Evolutionary conservation across 176 grass and related monocot species (phyloP), one percentile per base, ranked within the genome.

Genomic region (Rhynchospora pubera): DNA sequence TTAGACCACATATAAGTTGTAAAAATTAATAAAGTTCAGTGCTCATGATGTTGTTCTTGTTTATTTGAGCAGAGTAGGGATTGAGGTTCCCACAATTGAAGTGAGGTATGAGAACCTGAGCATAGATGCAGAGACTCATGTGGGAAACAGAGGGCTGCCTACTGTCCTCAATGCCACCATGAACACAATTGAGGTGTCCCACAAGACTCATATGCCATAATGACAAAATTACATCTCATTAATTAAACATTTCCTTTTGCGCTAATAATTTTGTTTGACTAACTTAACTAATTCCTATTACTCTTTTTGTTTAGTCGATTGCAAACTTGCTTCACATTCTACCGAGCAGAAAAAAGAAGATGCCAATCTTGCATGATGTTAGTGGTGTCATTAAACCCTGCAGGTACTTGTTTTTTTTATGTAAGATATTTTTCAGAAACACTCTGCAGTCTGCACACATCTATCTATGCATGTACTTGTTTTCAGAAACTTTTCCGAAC

Each of bases 321-420:
- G 89, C 84, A 56, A 98, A 94, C 87, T 76, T 72, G 51, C 82
- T 98, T 46, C 89, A 82, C 75, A 79, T 98, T 63, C 78, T 94
- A 18, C 89, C 92, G 26, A 94, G 61, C 82, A 84, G 90, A 87
- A 98, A 93, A 88, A 78, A 21, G 50, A 69, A 44, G 45, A 85
- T 94, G 87, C 84, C 92, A 60, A 88, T 98, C 68, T 89, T 98
- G 70, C 92, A 94, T 81, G 90, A 93, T 75, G 84, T 94, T 79
- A 93, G 90, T 79, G 95, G 95, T 78, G 65, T 91, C 89, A 87
- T 98, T 85, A 98, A 91, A 78, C 92, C 95, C 2, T 82, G 95
- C 83, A 98, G 95, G 95, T 94, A 59, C 75, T 46, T 56, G 12
- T 8, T 5, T 55, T 39, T n/a, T 48, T 43, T 16, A 39, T 26